A percentile compares a stretch with the other conserved stretches of the same genome.
Evolutionary conservation across 148 eudicot species (phyloP).

Genomic region (Beta vulgaris): DNA sequence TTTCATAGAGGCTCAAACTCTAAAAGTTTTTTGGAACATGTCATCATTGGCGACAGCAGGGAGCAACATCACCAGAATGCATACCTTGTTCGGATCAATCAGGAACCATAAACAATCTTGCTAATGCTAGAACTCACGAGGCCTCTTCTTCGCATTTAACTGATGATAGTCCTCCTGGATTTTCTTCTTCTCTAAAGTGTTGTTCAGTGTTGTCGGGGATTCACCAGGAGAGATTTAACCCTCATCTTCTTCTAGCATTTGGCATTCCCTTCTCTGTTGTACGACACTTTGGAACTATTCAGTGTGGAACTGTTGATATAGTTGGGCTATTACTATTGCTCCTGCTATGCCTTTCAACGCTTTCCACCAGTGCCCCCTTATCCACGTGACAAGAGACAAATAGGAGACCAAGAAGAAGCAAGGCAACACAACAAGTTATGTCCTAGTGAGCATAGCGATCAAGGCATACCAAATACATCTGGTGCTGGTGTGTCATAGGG

Average conservation of each 20-base stretch:
- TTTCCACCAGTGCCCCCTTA: slow-evolving; percentile 79
- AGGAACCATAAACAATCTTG: slow-evolving; percentile 17
- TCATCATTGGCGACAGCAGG: slow-evolving; percentile 39
- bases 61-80: slow-evolving; percentile 38
- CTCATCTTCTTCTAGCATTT: slow-evolving; percentile 53
- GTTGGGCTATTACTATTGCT: slow-evolving; percentile 70
- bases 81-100: slow-evolving; percentile 37
- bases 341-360: slow-evolving; percentile 76
- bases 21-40: slow-evolving; percentile 34
- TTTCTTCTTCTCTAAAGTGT: slow-evolving; percentile 30
- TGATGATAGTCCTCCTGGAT: slow-evolving; percentile 53
- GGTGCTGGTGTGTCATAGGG: slow-evolving; percentile 17
- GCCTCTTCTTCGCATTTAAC: slow-evolving; percentile 35
- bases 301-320: slow-evolving; percentile 33
- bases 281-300: slow-evolving; percentile 52
- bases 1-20: slow-evolving; percentile 33
- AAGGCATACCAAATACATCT: slow-evolving; percentile 42
- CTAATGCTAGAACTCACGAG: slow-evolving; percentile 34
- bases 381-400: slow-evolving; percentile 31
- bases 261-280: slow-evolving; percentile 59
- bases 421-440: slow-evolving; percentile 6
- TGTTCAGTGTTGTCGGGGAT: slow-evolving; percentile 39
- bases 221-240: slow-evolving; percentile 51
- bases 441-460: slow-evolving; percentile 20
- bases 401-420: slow-evolving; percentile 23